Percentiles rank a stretch among this genome's conserved stretches.
phyloP scores from a whole-genome alignment of 1,284 basidiomycete species.

The Pisolithus thermaeus region DNA sequence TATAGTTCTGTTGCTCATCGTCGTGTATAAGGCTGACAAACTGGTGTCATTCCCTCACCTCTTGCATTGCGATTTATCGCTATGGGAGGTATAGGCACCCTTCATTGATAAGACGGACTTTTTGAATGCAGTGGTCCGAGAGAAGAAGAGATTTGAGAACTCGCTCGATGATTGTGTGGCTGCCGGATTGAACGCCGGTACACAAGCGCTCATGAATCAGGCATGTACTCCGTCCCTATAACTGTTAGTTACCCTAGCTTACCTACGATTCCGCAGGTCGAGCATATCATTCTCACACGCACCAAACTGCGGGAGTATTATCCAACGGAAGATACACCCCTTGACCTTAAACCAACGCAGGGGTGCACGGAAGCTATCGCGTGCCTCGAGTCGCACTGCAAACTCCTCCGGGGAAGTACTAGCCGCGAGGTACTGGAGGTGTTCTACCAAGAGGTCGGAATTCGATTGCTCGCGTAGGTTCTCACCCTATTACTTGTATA shows the following conservation, averaged over 20 bases:
- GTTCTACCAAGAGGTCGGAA: slow-evolving; percentile 95
- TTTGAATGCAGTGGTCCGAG: slow-evolving; percentile 86
- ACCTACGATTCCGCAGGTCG: slow-evolving; percentile 55
- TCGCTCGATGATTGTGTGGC: slow-evolving; percentile 91
- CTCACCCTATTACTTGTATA: neutral
- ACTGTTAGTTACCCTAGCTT: neutral
- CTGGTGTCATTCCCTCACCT: neutral
- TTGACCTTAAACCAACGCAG: slow-evolving; percentile 79
- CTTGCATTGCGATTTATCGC: neutral
- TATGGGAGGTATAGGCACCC: slow-evolving; percentile 45
- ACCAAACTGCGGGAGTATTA: slow-evolving; percentile 89
- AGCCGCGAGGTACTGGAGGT: slow-evolving; percentile 96
- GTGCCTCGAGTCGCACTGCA: slow-evolving; percentile 86
- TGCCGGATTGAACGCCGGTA: slow-evolving; percentile 88
- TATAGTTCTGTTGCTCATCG: neutral
- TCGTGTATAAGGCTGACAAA: neutral
- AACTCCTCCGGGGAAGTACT: slow-evolving; percentile 86
- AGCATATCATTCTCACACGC: slow-evolving; percentile 82
- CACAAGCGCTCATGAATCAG: slow-evolving; percentile 95
- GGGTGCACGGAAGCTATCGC: slow-evolving; percentile 85
- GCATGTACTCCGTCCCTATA: slow-evolving; percentile 31
- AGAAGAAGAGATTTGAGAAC: slow-evolving; percentile 95
- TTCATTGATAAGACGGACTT: slow-evolving; percentile 94
- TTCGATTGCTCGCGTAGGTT: slow-evolving; percentile 80
- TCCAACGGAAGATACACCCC: slow-evolving; percentile 68